Base-by-base conservation (phyloP, 169 alveolate species). In the Cryptosporidium sp. region DNA sequence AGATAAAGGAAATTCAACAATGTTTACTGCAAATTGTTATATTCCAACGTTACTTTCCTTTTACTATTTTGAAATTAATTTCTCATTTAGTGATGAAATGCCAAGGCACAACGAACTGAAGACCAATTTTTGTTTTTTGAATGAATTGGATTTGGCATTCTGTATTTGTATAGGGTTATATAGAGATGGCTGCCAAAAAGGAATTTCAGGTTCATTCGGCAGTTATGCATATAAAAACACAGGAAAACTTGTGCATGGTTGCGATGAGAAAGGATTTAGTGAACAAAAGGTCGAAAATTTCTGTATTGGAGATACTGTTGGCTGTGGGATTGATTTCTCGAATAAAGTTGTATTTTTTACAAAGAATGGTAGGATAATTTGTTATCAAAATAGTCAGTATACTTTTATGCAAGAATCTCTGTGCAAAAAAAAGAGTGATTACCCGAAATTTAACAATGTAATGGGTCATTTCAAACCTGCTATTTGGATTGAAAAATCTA, bases 161-260 rank as follows among this genome's bases (percentile, higher is more conserved):
- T n/a, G 31, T 6, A 0, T 72, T 16, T 21, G 67, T 44, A 69
- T 91, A 16, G 94, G 94, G 9, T 48, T 91, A 39, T 75, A 85
- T 42, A 84, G 86, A 37, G 94, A 91, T 53, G 94, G 94, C 1
- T 73, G 87, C 70, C 84, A 52, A 31, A 45, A 37, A 23, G 69
- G 87, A 12, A 69, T 48, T 14, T 72, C 75, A 3, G 87, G 94
- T 42, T 71, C 91, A 85, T 69, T 69, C 29, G 85, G 92, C 18
- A 85, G 92, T 65, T 91, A 70, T 65, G 91, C 87, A 21, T 91
- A 91, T 85, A 75, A 85, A 86, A 75, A 80, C 84, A 51, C 80
- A 42, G 92, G 94, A 26, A 31, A 56, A 18, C 85, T 72, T 56
- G 3, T 51, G 5, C 68, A 72, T 35, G 12, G 85, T 56, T 31